Evolutionary conservation across 75 land plant genomes (phyloP).

Genomic region (Pinus albicaulis): DNA sequence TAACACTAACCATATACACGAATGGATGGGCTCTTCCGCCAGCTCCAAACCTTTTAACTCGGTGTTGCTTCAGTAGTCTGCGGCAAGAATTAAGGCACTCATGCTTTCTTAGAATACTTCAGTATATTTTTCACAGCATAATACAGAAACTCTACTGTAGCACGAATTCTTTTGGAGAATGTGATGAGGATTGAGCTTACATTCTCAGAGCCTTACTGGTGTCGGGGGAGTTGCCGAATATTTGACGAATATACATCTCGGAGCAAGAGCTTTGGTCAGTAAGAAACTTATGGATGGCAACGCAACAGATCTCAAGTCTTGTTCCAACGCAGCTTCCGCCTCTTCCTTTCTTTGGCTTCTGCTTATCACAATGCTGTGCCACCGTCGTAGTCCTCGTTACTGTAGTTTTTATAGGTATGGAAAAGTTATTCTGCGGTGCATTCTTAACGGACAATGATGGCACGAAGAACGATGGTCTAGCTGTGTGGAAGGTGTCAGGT

Average conservation of each 20-base stretch:
- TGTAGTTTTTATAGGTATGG: too few relatives aligned
- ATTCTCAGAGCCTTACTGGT: slow-evolving; percentile 7
- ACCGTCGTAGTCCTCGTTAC: neutral
- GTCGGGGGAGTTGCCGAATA: neutral
- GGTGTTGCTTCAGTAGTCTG: slow-evolving; percentile 37
- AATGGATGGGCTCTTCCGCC: slow-evolving; percentile 53
- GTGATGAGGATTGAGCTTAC: neutral
- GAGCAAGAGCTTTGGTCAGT: neutral
- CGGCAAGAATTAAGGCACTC: neutral
- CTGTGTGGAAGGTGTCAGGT: neutral
- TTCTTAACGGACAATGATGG: neutral
- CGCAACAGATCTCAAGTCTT: neutral
- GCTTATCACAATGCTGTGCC: neutral
- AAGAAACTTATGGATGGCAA: neutral
- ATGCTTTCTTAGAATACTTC: neutral
- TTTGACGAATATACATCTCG: neutral
- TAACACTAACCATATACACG: slow-evolving; percentile 33
- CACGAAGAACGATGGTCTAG: neutral
- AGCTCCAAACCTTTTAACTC: slow-evolving; percentile 44
- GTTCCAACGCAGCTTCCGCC: neutral
- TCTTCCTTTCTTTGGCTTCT: neutral
- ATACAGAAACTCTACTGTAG: neutral
- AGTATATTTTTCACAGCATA: neutral
- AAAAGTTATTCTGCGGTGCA: neutral
- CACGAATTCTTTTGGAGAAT: neutral